Evolutionary conservation across 768 basidiomycete species (phyloP).

Genomic region (Grammothele lineata): DNA sequence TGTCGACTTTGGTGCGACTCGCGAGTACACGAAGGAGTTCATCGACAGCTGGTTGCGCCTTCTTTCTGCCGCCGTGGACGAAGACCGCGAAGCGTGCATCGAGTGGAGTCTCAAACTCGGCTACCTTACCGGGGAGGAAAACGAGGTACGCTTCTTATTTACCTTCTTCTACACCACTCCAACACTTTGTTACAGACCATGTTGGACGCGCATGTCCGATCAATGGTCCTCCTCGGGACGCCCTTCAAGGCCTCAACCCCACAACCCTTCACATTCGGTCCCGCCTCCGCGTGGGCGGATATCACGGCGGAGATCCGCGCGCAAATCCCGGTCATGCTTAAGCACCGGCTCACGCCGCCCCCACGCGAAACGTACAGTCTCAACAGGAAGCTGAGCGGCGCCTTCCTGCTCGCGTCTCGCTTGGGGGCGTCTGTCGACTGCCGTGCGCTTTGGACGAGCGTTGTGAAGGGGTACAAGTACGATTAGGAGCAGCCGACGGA

Average conservation of each 20-base stretch:
- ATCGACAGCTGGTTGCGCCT: constrained; percentile 85
- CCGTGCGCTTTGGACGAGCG: constrained; percentile 68
- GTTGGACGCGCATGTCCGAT: constrained; percentile 81
- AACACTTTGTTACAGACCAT: constrained; percentile 48
- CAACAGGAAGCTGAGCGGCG: constrained; percentile 87
- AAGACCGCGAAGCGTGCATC: constrained; percentile 63
- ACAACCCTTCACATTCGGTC: constrained; percentile 81
- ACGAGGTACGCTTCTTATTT: constrained; percentile 45
- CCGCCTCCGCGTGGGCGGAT: constrained; percentile 54
- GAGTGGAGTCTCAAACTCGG: constrained; percentile 77
- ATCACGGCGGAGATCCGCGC: constrained; percentile 76
- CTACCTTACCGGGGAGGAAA: constrained; percentile 88
- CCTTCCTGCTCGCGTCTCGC: constrained; percentile 74
- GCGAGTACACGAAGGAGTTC: constrained; percentile 80
- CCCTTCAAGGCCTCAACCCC: constrained; percentile 68
- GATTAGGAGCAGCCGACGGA: too few relatives aligned
- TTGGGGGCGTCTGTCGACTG: constrained; percentile 74
- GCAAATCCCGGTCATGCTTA: constrained; percentile 87
- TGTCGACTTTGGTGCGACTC: constrained; percentile 95
- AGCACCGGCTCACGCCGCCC: constrained; percentile 84
- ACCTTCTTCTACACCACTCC: neutral
- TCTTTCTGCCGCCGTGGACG: constrained; percentile 72
- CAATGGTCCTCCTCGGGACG: constrained; percentile 78
- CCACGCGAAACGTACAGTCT: constrained; percentile 93
- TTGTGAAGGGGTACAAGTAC: constrained; percentile 41